Evolutionary conservation across 2,329 filamentous ascomycete species (phyloP).

Genomic region (Pyrenophora teres): DNA sequence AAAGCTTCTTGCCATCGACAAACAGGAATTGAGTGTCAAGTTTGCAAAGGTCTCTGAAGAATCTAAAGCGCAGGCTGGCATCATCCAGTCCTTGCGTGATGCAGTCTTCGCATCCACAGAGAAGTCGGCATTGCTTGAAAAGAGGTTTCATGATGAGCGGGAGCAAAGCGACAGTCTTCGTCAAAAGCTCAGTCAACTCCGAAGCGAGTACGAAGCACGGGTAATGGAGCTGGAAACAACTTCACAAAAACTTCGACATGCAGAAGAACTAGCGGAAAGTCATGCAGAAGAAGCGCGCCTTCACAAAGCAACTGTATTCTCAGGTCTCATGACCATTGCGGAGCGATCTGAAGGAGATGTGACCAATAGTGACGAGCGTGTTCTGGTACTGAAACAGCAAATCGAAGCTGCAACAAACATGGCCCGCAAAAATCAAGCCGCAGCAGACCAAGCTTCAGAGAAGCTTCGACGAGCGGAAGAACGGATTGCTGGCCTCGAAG

Average conservation of each 20-base stretch:
- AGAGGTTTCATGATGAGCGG: constrained; percentile 82
- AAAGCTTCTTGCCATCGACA: constrained; percentile 82
- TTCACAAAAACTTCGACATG: constrained; percentile 76
- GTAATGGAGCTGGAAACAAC: constrained; percentile 76
- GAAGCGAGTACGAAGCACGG: constrained; percentile 80
- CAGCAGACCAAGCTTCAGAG: constrained; percentile 84
- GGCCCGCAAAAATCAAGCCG: constrained; percentile 85
- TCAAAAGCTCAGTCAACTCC: constrained; percentile 74
- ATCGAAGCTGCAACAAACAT: constrained; percentile 76
- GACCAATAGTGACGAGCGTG: constrained; percentile 63
- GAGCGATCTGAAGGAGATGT: constrained; percentile 58
- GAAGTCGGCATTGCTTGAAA: constrained; percentile 76
- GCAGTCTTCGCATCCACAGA: constrained; percentile 80
- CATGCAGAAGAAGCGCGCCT: constrained; percentile 85
- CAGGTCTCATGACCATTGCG: constrained; percentile 77
- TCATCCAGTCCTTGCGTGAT: constrained; percentile 74
- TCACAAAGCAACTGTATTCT: constrained; percentile 80
- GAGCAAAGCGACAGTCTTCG: constrained; percentile 75
- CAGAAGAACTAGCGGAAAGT: constrained; percentile 85
- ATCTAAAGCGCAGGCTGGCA: constrained; percentile 70
- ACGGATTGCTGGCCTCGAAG: constrained; percentile 92
- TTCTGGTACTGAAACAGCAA: constrained; percentile 77
- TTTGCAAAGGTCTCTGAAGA: constrained; percentile 70
- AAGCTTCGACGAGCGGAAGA: constrained; percentile 92
- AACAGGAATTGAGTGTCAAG: constrained; percentile 72